These are phyloP conservation scores for Tolypocladium amazonense DNA, from an alignment of 2,329 filamentous ascomycete species.

Conservation along the genomic window DNA sequence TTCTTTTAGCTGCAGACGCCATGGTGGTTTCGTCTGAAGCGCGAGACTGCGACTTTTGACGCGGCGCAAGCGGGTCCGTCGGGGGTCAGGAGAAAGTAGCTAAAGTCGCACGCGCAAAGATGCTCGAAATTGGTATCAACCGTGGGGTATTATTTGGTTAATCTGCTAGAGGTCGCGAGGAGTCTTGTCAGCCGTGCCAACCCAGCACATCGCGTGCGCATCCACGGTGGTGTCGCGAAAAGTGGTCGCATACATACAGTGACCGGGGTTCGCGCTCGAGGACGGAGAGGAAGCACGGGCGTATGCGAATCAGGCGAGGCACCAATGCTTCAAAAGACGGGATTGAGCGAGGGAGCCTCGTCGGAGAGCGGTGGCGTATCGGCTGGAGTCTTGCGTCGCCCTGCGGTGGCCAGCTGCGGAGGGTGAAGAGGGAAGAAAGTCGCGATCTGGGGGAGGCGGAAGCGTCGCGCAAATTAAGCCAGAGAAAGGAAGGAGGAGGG, in stretches of 20 bases:
- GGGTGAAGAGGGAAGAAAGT: conserved; percentile 1
- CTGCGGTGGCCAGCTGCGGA: conserved; percentile 5
- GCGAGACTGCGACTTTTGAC: conserved; percentile 6
- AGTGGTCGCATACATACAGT: background rate
- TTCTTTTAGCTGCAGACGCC: conserved; percentile 25
- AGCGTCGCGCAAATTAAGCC: conserved; percentile 2
- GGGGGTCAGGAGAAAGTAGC: background rate
- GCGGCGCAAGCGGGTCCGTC: conserved; percentile 9
- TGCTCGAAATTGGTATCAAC: background rate
- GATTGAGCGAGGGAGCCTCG: background rate
- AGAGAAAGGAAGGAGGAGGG: background rate
- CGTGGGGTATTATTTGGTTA: background rate
- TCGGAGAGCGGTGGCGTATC: background rate
- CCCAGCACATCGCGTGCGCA: background rate
- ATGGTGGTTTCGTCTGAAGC: conserved; percentile 19
- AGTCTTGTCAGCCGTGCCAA: background rate
- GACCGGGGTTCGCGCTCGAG: background rate
- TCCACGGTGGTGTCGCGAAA: background rate
- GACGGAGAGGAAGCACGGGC: background rate
- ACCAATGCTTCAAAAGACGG: background rate
- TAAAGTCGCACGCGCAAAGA: conserved; percentile 1
- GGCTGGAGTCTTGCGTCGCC: conserved; percentile 3
- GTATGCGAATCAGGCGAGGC: conserved; percentile 1
- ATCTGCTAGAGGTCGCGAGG: background rate
- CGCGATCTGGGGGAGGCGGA: conserved; percentile 3